Evolutionary conservation across 495 filamentous ascomycete genomes (phyloP).

Genomic region (Aspergillus saccharolyticus): DNA sequence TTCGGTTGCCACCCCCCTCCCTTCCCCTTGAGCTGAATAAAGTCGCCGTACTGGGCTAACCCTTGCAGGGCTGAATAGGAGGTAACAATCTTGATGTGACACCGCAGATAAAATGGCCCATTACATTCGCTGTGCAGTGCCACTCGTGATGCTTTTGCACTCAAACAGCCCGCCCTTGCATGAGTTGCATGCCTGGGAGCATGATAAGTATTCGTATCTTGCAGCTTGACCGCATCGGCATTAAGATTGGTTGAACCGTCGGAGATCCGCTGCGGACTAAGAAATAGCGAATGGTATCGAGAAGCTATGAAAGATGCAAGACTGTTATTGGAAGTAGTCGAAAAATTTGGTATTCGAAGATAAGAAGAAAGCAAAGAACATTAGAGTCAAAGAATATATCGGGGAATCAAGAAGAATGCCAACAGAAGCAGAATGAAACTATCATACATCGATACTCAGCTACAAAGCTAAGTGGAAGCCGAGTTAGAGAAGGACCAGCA

Average conservation of each 20-base stretch:
- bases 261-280: neutral
- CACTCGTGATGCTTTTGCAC: neutral
- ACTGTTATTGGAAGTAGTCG: neutral
- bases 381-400: neutral
- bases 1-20: too few species aligned
- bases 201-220: neutral
- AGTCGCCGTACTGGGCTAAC: neutral
- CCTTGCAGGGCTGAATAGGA: neutral
- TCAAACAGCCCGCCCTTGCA: neutral
- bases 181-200: neutral
- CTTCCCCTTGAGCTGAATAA: neutral
- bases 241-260: neutral
- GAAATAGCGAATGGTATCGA: too few species aligned
- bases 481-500: too few species aligned
- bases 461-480: neutral
- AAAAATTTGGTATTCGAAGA: neutral
- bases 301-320: neutral
- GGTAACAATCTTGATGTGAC: neutral
- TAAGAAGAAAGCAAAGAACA: neutral
- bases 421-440: neutral
- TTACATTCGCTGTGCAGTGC: neutral
- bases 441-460: neutral
- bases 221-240: neutral
- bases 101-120: neutral
- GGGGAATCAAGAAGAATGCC: neutral